phyloP scores from a whole-genome alignment of 441 rosid species.

The Erodium moschatum region DNA sequence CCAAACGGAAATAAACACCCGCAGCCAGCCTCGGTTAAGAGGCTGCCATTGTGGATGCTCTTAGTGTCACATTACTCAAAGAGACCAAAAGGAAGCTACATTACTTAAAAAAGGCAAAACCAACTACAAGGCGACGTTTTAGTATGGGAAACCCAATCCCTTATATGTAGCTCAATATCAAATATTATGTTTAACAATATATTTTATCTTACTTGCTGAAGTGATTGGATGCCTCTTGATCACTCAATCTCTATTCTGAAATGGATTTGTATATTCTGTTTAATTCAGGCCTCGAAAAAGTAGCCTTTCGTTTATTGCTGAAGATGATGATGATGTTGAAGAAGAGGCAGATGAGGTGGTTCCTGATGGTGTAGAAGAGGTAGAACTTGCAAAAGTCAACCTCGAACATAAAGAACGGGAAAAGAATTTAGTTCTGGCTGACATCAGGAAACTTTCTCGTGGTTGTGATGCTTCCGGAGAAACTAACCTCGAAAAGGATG shows the following conservation, averaged over 20 bases:
- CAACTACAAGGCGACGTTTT: neutral
- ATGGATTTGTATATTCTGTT: neutral
- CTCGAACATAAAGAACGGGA: slow-evolving; percentile 75
- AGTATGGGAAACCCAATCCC: neutral
- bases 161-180: neutral
- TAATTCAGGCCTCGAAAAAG: slow-evolving; percentile 82
- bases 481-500: slow-evolving; percentile 34
- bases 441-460: slow-evolving; percentile 67
- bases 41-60: too few species aligned
- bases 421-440: slow-evolving; percentile 67
- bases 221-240: slow-evolving; percentile 36
- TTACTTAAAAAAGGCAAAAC: neutral
- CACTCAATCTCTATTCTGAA: slow-evolving; percentile 15
- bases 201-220: neutral
- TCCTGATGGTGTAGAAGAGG: slow-evolving; percentile 97
- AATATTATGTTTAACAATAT: neutral
- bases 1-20: too few species aligned
- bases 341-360: slow-evolving; percentile 98
- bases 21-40: too few species aligned
- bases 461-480: slow-evolving; percentile 51
- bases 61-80: neutral
- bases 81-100: neutral
- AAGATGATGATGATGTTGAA: slow-evolving; percentile 93
- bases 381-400: slow-evolving; percentile 81
- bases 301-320: slow-evolving; percentile 77